Evolutionary conservation across 2,329 filamentous ascomycete genomes (phyloP).

Genomic region (Pseudopyrenochaeta lycopersici): DNA sequence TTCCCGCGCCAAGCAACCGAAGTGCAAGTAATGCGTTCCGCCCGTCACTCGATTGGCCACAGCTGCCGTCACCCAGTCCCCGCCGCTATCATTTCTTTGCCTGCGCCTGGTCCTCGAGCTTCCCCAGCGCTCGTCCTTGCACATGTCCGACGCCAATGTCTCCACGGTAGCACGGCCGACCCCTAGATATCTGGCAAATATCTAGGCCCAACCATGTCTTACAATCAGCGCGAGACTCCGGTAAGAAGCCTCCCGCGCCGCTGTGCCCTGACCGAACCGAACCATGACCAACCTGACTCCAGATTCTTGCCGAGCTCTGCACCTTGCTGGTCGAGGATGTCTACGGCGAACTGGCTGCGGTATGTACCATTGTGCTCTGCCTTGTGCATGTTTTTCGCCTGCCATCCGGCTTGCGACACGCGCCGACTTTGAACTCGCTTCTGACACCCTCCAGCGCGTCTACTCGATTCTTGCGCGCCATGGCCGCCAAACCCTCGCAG

Average conservation of each 20-base stretch:
- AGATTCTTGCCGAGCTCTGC: conserved; percentile 87
- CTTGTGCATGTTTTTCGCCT: background rate
- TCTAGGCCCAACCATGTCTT: conserved; percentile 45
- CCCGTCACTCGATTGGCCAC: conserved; percentile 15
- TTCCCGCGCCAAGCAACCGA: conserved; percentile 14
- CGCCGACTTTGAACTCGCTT: conserved; percentile 1
- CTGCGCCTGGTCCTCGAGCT: background rate
- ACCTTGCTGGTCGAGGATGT: conserved; percentile 86
- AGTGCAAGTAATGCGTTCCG: conserved; percentile 9
- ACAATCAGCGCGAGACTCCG: conserved; percentile 48
- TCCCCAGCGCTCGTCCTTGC: conserved; percentile 3
- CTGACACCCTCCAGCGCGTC: conserved; percentile 71
- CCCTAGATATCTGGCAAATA: conserved; percentile 48
- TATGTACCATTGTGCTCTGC: conserved; percentile 54
- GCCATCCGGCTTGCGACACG: conserved; percentile 5
- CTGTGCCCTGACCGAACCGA: conserved; percentile 31
- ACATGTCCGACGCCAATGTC: conserved; percentile 34
- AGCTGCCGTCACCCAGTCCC: conserved; percentile 17
- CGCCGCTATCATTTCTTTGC: conserved; percentile 13
- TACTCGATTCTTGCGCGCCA: conserved; percentile 79
- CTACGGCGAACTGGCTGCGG: conserved; percentile 90
- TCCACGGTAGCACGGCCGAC: conserved; percentile 35
- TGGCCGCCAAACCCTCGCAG: conserved; percentile 77
- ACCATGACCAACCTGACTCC: conserved; percentile 57
- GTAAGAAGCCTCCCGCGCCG: conserved; percentile 35